These are phyloP conservation scores for Russula brevipes DNA, from an alignment of 768 basidiomycete genomes.

Conservation along the genomic window DNA sequence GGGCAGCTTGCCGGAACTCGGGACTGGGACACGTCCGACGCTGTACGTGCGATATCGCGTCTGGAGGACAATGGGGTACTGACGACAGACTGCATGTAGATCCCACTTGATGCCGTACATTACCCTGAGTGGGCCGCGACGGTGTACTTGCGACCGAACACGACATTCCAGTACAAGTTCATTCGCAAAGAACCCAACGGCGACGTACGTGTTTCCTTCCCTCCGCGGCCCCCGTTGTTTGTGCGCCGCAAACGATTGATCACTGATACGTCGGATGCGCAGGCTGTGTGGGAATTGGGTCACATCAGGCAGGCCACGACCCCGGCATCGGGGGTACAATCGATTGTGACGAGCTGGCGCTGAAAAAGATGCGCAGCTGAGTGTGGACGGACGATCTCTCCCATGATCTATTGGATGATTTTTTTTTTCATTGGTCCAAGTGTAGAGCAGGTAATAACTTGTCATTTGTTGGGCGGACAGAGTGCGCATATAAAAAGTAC, in stretches of 20 bases:
- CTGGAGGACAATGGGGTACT: not conserved
- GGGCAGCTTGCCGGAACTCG: slow-evolving; percentile 52
- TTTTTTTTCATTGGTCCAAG: too few relatives aligned
- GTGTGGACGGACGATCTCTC: too few relatives aligned
- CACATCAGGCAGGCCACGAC: slow-evolving; percentile 49
- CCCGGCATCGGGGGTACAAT: slow-evolving; percentile 30
- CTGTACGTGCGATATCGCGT: slow-evolving; percentile 35
- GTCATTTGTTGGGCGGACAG: too few relatives aligned
- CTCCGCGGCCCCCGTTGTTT: slow-evolving; percentile 18
- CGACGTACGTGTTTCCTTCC: slow-evolving; percentile 31
- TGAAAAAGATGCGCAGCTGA: slow-evolving; percentile 25
- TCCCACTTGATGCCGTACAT: slow-evolving; percentile 46
- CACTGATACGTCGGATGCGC: not conserved
- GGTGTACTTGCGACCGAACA: slow-evolving; percentile 45
- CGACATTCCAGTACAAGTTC: slow-evolving; percentile 55
- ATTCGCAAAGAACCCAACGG: slow-evolving; percentile 51
- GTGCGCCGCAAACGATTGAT: too few relatives aligned
- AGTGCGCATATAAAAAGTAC: too few relatives aligned
- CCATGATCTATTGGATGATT: too few relatives aligned
- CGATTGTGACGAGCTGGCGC: slow-evolving; percentile 42
- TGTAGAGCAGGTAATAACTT: too few relatives aligned
- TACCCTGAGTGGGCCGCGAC: slow-evolving; percentile 55
- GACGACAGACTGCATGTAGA: slow-evolving; percentile 30
- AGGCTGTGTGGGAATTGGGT: slow-evolving; percentile 55
- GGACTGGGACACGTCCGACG: slow-evolving; percentile 45